phyloP scores from a whole-genome alignment of 805 yeast species.

The Debaryomyces prosopidis region DNA sequence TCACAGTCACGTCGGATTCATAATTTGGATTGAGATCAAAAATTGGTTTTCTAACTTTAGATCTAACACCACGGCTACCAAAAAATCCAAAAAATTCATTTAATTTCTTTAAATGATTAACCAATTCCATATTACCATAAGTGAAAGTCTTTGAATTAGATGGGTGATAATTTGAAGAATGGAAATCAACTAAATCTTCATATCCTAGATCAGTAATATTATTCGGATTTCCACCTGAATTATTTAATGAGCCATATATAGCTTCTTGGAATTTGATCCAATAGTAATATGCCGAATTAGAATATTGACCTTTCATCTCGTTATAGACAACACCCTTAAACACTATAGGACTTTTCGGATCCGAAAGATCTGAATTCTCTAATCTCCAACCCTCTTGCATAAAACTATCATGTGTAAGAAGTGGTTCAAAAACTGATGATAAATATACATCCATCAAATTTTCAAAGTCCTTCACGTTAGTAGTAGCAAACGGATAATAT shows the following conservation, averaged over 20 bases:
- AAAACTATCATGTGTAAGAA: conserved; percentile 77
- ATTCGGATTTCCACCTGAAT: conserved; percentile 93
- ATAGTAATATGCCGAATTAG: conserved; percentile 81
- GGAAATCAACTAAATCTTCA: conserved; percentile 78
- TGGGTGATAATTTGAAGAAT: conserved; percentile 78
- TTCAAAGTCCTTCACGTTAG: conserved; percentile 75
- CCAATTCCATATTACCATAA: conserved; percentile 76
- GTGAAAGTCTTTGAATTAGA: conserved; percentile 85
- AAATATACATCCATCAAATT: conserved; percentile 86
- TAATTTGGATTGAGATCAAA: conserved; percentile 30
- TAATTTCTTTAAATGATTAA: conserved; percentile 57
- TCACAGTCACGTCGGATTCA: conserved; percentile 20
- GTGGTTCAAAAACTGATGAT: conserved; percentile 83
- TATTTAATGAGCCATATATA: conserved; percentile 80
- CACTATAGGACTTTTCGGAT: conserved; percentile 57
- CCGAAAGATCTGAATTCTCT: conserved; percentile 65
- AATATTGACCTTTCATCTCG: conserved; percentile 97
- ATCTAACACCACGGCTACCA: conserved; percentile 46
- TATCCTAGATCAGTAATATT: conserved; percentile 73
- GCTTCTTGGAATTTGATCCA: conserved; percentile 83
- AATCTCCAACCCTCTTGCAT: conserved; percentile 97
- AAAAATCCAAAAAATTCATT: conserved; percentile 50
- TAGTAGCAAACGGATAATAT: conserved; percentile 93
- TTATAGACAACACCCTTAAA: conserved; percentile 97
- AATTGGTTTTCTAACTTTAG: conserved; percentile 48